Conservation (phyloP, 306 rosid species). For the Cicer arietinum region DNA sequence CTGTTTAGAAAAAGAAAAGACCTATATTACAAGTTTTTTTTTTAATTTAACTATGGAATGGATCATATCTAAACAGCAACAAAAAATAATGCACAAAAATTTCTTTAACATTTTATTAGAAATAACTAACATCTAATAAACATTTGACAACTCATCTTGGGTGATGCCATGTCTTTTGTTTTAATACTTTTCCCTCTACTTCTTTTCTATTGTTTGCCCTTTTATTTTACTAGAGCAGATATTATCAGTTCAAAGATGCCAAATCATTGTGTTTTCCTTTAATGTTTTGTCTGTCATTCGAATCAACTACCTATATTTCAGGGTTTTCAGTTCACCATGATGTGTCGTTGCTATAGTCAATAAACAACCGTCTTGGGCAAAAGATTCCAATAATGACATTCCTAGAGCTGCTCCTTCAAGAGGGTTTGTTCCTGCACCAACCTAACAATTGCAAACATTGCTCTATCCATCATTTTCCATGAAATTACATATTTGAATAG, state of each 20-base stretch:
- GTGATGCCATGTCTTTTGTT: background rate
- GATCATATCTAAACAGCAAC: constrained; percentile 18
- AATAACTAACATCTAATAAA: constrained; percentile 5
- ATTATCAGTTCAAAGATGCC: background rate
- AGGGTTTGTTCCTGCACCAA: constrained; percentile 98
- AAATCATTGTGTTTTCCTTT: constrained; percentile 2
- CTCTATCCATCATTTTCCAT: constrained; percentile 26
- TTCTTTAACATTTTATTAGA: background rate
- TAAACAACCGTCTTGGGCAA: constrained; percentile 75
- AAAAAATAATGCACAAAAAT: background rate
- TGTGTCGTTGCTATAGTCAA: constrained; percentile 95
- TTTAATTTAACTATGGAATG: background rate
- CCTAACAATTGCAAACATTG: constrained; percentile 60
- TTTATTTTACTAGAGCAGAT: background rate
- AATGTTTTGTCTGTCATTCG: constrained; percentile 12
- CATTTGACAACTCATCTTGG: constrained; percentile 21
- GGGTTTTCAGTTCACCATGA: constrained; percentile 96
- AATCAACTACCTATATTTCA: constrained; percentile 84
- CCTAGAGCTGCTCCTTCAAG: constrained; percentile 98
- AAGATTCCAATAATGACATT: constrained; percentile 85
- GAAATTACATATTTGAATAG: constrained; percentile 26
- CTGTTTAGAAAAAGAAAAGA: constrained; percentile 24
- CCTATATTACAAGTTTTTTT: background rate
- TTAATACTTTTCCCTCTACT: constrained; percentile 8
- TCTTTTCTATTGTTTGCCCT: constrained; percentile 13